Percentiles rank a stretch among this genome's conserved stretches.
These are phyloP conservation scores for Boletus sp. DNA, from an alignment of 768 basidiomycete species.

Conservation along the genomic window DNA sequence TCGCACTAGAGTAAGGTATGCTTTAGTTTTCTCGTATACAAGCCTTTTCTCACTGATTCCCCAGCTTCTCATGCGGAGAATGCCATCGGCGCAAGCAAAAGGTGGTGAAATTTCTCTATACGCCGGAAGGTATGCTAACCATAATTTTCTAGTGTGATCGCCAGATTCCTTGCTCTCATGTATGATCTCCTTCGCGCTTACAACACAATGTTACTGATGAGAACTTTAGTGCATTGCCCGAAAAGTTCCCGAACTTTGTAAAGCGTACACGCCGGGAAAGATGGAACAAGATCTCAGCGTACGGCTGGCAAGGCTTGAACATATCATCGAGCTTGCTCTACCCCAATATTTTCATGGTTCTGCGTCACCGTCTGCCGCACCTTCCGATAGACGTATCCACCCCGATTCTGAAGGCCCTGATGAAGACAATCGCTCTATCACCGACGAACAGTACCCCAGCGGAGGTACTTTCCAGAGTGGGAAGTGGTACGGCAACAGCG, in stretches of 20 bases:
- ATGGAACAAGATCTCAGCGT: constrained; percentile 77
- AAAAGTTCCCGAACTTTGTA: constrained; percentile 85
- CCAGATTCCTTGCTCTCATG: constrained; percentile 83
- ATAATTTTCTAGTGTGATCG: constrained; percentile 67
- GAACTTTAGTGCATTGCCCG: constrained; percentile 68
- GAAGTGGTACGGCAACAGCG: constrained; percentile 83
- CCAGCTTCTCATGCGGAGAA: constrained; percentile 82
- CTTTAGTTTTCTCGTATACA: constrained; percentile 3
- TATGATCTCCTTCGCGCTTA: constrained; percentile 34
- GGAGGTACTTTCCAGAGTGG: constrained; percentile 80
- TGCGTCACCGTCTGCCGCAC: constrained; percentile 32
- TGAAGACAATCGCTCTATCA: constrained; percentile 68
- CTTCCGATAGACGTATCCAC: constrained; percentile 38
- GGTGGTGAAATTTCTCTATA: constrained; percentile 37
- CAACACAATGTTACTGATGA: constrained; percentile 12
- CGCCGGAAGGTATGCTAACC: constrained; percentile 21
- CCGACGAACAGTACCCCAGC: constrained; percentile 74
- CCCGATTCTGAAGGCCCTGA: constrained; percentile 54
- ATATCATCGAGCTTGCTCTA: constrained; percentile 75
- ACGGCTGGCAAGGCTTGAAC: constrained; percentile 73
- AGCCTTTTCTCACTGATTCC: constrained; percentile 4
- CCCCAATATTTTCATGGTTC: constrained; percentile 65
- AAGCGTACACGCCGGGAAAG: constrained; percentile 86
- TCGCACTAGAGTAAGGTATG: constrained; percentile 74
- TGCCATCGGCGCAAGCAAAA: constrained; percentile 90